Conservation (phyloP, 345 rosid genomes). For the Theobroma cacao region DNA sequence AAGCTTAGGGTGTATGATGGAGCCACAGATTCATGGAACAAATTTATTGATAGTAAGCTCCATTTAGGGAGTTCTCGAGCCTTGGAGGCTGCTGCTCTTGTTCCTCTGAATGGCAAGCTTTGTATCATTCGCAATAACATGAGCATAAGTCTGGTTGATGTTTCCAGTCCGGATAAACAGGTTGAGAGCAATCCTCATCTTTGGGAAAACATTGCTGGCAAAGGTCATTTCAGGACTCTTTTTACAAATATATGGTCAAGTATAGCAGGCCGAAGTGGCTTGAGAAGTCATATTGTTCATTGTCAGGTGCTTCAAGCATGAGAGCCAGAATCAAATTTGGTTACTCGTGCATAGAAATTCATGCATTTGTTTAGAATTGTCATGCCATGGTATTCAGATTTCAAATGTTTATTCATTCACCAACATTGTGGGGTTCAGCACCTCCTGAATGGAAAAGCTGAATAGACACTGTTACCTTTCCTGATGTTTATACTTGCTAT, state of each 20-base stretch:
- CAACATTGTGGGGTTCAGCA: conserved; percentile 17
- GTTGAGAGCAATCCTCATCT: conserved; percentile 61
- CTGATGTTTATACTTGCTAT: conserved; percentile 21
- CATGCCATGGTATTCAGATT: conserved; percentile 1
- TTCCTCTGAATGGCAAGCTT: conserved; percentile 76
- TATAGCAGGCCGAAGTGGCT: conserved; percentile 85
- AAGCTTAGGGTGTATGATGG: conserved; percentile 78
- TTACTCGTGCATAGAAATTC: conserved; percentile 12
- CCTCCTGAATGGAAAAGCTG: conserved; percentile 17
- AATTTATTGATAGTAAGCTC: conserved; percentile 79
- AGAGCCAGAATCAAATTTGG: conserved; percentile 23
- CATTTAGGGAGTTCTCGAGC: conserved; percentile 82
- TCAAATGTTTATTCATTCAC: conserved; percentile 11
- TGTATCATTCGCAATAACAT: conserved; percentile 92
- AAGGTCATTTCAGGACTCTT: conserved; percentile 75
- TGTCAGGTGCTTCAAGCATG: conserved; percentile 96
- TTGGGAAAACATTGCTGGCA: conserved; percentile 88
- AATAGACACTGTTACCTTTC: not conserved
- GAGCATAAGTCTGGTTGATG: conserved; percentile 94
- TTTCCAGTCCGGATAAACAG: conserved; percentile 63
- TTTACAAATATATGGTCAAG: conserved; percentile 85
- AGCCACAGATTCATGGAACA: conserved; percentile 75
- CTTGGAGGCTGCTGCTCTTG: conserved; percentile 93
- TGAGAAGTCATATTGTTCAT: conserved; percentile 86
- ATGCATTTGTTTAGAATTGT: conserved; percentile 15